phyloP scores from a whole-genome alignment of 176 grass and related monocot genomes.

The Phoenix roebelenii region DNA sequence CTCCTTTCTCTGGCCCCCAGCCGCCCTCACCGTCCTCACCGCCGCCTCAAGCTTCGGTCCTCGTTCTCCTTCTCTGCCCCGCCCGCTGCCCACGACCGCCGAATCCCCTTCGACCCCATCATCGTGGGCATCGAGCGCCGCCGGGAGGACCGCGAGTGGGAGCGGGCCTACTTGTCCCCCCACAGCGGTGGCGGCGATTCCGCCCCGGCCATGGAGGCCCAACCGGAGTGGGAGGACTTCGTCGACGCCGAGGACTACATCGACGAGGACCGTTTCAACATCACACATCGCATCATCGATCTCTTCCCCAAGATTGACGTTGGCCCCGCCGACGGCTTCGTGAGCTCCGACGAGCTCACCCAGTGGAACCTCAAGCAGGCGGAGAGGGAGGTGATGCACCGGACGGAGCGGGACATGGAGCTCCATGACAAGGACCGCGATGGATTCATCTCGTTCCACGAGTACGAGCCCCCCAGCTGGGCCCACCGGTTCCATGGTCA shows the following conservation, averaged over 20 bases:
- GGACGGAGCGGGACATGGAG: conserved; percentile 62
- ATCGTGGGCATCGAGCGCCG: conserved; percentile 66
- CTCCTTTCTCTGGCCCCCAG: conserved; percentile 37
- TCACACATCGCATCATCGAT: conserved; percentile 56
- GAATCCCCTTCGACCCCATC: conserved; percentile 80
- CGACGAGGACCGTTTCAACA: conserved; percentile 54
- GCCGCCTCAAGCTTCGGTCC: conserved; percentile 79
- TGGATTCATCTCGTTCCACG: conserved; percentile 54
- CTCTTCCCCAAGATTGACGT: conserved; percentile 84
- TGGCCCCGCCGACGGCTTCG: conserved; percentile 51
- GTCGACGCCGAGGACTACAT: conserved; percentile 49
- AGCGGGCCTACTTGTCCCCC: conserved; percentile 35
- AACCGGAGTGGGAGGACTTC: conserved; percentile 61
- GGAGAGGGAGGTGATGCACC: conserved; percentile 53
- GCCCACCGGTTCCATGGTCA: conserved; percentile 72
- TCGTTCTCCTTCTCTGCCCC: conserved; percentile 9
- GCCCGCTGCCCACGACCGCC: background rate
- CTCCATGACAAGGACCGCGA: conserved; percentile 80
- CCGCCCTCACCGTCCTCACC: conserved; percentile 29
- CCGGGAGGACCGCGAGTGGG: conserved; percentile 81
- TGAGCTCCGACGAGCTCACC: conserved; percentile 53
- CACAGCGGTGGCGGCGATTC: conserved; percentile 21
- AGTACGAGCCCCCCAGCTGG: conserved; percentile 82
- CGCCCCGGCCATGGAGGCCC: conserved; percentile 68
- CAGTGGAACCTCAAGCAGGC: conserved; percentile 68